Evolutionary conservation across 139 green algal species (phyloP).

Genomic region (Auxenochlorella pyrenoidosa): DNA sequence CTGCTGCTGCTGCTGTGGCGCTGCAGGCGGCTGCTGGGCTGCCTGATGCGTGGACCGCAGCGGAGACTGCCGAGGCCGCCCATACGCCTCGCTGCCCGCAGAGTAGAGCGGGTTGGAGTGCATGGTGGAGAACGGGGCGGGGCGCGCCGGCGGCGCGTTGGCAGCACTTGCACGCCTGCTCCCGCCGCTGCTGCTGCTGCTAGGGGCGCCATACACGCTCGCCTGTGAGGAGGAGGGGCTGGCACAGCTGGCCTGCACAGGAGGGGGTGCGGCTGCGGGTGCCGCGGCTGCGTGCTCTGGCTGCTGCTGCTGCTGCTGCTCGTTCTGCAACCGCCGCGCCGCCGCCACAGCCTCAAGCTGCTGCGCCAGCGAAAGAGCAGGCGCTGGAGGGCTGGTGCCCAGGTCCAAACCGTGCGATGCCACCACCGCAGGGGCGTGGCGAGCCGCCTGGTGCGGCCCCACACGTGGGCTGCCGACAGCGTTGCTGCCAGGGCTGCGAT

Average conservation of each 20-base stretch:
- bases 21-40: neutral
- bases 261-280: neutral
- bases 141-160: neutral
- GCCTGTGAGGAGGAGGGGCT: neutral
- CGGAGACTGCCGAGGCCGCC: neutral
- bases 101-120: slow-evolving; percentile 28
- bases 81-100: neutral
- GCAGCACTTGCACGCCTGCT: neutral
- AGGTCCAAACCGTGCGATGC: slow-evolving; percentile 10
- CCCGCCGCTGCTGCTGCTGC: slow-evolving; percentile 10
- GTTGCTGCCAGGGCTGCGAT: neutral
- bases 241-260: neutral
- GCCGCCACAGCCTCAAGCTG: slow-evolving; percentile 2
- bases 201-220: neutral
- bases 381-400: neutral
- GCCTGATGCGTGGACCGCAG: neutral
- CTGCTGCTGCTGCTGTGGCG: neutral
- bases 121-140: neutral
- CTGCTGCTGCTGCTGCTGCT: neutral
- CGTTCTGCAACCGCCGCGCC: neutral
- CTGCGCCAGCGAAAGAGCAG: neutral
- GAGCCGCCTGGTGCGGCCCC: neutral
- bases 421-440: neutral
- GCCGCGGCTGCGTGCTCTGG: neutral
- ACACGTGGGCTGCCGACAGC: neutral